Evolutionary conservation across 345 rosid genomes (phyloP).

Genomic region (Acer negundo): DNA sequence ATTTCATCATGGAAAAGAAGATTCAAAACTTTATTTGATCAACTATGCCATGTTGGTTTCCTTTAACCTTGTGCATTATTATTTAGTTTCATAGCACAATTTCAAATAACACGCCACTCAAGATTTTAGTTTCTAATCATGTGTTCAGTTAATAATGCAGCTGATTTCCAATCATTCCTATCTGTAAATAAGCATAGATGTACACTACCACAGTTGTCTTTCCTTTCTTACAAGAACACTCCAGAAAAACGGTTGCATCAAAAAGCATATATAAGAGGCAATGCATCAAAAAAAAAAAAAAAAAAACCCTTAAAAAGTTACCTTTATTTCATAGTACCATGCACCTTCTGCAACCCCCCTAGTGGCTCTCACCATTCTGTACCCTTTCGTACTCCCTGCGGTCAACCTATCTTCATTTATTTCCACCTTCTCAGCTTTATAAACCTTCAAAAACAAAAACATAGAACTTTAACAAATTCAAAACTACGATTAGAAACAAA

Average conservation of each 20-base stretch:
- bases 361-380: slow-evolving; percentile 95
- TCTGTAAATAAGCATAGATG: background rate
- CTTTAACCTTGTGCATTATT: background rate
- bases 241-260: background rate
- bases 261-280: background rate
- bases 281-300: background rate
- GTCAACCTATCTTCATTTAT: slow-evolving; percentile 76
- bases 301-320: background rate
- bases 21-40: background rate
- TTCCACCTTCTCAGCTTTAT: slow-evolving; percentile 97
- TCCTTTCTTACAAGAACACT: background rate
- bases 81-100: background rate
- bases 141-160: background rate
- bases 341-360: slow-evolving; percentile 96
- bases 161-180: background rate
- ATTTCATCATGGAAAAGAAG: background rate
- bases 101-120: background rate
- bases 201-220: background rate
- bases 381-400: slow-evolving; percentile 91
- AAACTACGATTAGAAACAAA: background rate
- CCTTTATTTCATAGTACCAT: slow-evolving; percentile 89
- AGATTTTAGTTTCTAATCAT: background rate
- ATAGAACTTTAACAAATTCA: background rate
- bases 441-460: slow-evolving; percentile 42
- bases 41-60: background rate